Conservation (phyloP, 495 filamentous ascomycete genomes). For the Aspergillus avenaceus region DNA sequence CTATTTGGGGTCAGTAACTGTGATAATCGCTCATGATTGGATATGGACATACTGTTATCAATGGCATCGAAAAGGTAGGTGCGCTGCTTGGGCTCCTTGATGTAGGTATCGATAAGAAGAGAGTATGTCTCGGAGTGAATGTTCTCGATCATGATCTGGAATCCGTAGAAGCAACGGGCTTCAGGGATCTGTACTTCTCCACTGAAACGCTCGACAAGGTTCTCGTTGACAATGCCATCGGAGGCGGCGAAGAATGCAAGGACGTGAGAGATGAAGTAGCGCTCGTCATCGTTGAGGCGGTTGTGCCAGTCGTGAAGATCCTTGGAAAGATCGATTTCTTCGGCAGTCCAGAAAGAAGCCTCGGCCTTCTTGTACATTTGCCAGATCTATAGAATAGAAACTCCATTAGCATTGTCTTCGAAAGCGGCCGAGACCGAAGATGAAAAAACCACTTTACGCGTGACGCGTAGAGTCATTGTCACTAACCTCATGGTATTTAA, state of each 20-base stretch:
- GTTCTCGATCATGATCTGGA: constrained; percentile 99
- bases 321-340: constrained; percentile 98
- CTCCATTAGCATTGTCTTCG: constrained; percentile 10
- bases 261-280: constrained; percentile 96
- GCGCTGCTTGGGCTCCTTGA: constrained; percentile 96
- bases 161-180: constrained; percentile 99
- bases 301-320: constrained; percentile 99
- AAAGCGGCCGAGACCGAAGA: constrained; percentile 9
- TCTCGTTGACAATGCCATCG: constrained; percentile 99
- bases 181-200: constrained; percentile 96
- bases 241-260: constrained; percentile 99
- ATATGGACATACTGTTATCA: constrained; percentile 72
- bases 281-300: constrained; percentile 91
- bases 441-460: constrained; percentile 63
- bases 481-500: constrained; percentile 98
- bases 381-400: constrained; percentile 69
- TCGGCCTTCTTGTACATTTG: constrained; percentile 99
- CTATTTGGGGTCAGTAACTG: constrained; percentile 42
- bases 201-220: constrained; percentile 96
- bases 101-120: constrained; percentile 98
- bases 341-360: constrained; percentile 99
- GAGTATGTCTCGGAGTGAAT: constrained; percentile 99
- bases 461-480: constrained; percentile 49
- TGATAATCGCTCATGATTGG: neutral
- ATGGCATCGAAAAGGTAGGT: constrained; percentile 96